phyloP scores from a whole-genome alignment of 441 rosid genomes.

The Metrosideros polymorpha region DNA sequence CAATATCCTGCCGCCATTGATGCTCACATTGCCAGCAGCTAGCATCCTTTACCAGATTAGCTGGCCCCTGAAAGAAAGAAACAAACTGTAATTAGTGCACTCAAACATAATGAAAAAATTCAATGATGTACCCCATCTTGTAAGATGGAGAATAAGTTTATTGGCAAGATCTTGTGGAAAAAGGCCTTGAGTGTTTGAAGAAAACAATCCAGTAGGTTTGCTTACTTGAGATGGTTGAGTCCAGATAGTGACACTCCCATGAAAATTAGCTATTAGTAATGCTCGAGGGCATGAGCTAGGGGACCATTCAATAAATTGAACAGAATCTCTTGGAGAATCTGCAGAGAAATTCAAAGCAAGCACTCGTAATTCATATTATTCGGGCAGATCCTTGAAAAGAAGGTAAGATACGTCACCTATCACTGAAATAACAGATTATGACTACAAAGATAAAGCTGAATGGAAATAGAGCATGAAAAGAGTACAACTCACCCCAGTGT shows the following conservation, averaged over 20 bases:
- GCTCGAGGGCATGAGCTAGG: conserved; percentile 96
- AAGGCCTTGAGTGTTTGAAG: not conserved
- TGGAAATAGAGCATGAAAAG: not conserved
- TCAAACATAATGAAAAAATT: not conserved
- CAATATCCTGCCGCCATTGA: conserved; percentile 99
- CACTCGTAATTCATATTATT: not conserved
- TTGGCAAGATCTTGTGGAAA: not conserved
- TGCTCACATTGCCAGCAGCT: conserved; percentile 96
- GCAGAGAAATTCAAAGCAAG: conserved; percentile 13
- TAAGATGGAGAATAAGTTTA: not conserved
- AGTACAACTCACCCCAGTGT: not conserved
- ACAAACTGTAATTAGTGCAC: not conserved
- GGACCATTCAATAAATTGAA: conserved; percentile 98
- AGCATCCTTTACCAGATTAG: conserved; percentile 82
- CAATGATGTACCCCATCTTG: not conserved
- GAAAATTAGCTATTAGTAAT: conserved; percentile 86
- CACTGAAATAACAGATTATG: not conserved
- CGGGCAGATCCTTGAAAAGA: not conserved
- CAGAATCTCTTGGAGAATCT: conserved; percentile 99
- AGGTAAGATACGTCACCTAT: not conserved
- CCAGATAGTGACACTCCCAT: conserved; percentile 97
- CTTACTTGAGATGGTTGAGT: conserved; percentile 92
- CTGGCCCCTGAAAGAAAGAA: conserved; percentile 58
- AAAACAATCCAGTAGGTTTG: conserved; percentile 1
- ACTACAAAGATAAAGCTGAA: not conserved